Conservation (phyloP, 1,284 basidiomycete genomes). For the Melampsora americana region DNA sequence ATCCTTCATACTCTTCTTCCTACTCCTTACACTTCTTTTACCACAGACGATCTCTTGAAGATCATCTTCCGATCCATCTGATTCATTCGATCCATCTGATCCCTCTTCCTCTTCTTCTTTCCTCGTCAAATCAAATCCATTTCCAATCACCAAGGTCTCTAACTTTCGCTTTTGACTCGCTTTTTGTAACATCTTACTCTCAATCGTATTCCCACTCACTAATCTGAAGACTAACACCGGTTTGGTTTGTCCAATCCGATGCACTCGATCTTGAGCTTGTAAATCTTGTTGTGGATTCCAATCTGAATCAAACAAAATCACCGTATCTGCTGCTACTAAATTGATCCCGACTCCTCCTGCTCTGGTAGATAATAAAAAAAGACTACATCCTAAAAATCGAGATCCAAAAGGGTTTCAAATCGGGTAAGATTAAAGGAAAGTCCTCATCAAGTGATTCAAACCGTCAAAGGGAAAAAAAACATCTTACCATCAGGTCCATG, state of each 20-base stretch:
- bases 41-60: conserved; percentile 35
- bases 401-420: background rate
- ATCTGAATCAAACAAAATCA: conserved; percentile 92
- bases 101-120: conserved; percentile 60
- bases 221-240: conserved; percentile 68
- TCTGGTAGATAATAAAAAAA: conserved; percentile 88
- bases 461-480: background rate
- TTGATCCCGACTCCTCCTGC: conserved; percentile 85
- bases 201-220: conserved; percentile 76
- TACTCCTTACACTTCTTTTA: conserved; percentile 46
- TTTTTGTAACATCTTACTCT: conserved; percentile 83
- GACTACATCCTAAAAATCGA: conserved; percentile 57
- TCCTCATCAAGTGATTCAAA: too few relatives aligned
- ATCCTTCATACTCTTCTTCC: conserved; percentile 68
- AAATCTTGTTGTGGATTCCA: conserved; percentile 96
- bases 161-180: conserved; percentile 83
- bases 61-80: conserved; percentile 36
- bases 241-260: conserved; percentile 39
- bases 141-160: conserved; percentile 88
- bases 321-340: conserved; percentile 86
- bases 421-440: background rate
- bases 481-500: conserved; percentile 60
- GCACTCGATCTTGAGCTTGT: conserved; percentile 84
- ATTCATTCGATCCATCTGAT: conserved; percentile 51
- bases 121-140: conserved; percentile 60